These are phyloP conservation scores for Protomyces inundatus DNA, from an alignment of 1,139 yeast genomes.

Conservation along the genomic window DNA sequence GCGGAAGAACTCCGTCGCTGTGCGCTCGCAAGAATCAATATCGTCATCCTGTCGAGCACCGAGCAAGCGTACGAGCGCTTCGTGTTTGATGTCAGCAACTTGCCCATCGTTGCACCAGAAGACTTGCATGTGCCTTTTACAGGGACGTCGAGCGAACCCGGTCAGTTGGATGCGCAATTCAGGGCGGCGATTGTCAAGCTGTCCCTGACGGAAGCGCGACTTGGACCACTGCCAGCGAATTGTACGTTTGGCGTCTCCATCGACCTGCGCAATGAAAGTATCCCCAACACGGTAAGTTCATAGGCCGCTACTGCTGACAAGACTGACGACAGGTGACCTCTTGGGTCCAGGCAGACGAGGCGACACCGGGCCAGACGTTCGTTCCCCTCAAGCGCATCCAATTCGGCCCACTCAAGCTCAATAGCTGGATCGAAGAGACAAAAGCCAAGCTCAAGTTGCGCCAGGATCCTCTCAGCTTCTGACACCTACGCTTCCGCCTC, in stretches of 20 bases:
- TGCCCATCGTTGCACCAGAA: conserved; percentile 33
- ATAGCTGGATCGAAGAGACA: conserved; percentile 35
- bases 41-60: conserved; percentile 35
- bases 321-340: neutral
- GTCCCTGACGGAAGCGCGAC: conserved; percentile 30
- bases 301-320: neutral
- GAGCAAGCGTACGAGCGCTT: conserved; percentile 38
- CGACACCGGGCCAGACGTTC: conserved; percentile 13
- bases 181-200: conserved; percentile 36
- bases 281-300: neutral
- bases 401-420: conserved; percentile 37
- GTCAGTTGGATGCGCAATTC: conserved; percentile 32
- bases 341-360: conserved; percentile 34
- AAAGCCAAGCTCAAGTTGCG: conserved; percentile 31
- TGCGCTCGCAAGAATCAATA: conserved; percentile 33
- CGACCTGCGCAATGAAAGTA: conserved; percentile 8
- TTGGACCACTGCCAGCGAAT: conserved; percentile 34
- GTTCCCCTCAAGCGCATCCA: conserved; percentile 38
- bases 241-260: conserved; percentile 31
- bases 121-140: conserved; percentile 30
- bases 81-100: conserved; percentile 37
- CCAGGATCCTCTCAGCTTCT: neutral
- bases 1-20: conserved; percentile 35
- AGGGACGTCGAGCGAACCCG: conserved; percentile 5
- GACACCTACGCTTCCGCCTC: neutral